A percentile compares a stretch with the other conserved stretches of the same genome.
Evolutionary conservation across 2,329 filamentous ascomycete species (phyloP).

Genomic region (Hypomyces rosellus): DNA sequence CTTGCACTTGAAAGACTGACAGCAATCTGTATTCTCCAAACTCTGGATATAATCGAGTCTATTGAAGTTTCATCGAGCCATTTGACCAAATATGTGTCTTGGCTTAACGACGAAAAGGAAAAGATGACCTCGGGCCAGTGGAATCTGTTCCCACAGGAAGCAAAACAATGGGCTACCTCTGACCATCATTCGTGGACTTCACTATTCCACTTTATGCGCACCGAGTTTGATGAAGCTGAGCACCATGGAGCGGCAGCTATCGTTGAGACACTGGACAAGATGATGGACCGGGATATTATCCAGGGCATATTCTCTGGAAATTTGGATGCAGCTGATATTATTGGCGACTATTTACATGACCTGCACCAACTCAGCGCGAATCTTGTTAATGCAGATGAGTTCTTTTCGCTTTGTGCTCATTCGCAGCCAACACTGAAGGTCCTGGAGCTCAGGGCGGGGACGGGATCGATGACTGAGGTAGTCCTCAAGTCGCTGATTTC

Average conservation of each 20-base stretch:
- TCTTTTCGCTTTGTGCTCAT: slow-evolving; percentile 7
- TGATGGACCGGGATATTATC: background rate
- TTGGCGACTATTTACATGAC: too few species aligned
- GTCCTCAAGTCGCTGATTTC: slow-evolving; percentile 15
- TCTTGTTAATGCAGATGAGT: background rate
- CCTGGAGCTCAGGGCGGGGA: slow-evolving; percentile 33
- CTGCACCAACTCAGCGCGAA: too few species aligned
- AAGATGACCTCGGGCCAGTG: too few species aligned
- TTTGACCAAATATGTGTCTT: too few species aligned
- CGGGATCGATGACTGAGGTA: slow-evolving; percentile 24
- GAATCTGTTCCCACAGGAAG: too few species aligned
- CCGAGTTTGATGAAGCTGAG: background rate
- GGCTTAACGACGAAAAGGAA: too few species aligned
- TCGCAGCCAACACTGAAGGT: slow-evolving; percentile 6
- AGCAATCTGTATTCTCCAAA: background rate
- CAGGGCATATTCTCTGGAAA: background rate
- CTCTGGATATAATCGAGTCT: too few species aligned
- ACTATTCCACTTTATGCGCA: too few species aligned
- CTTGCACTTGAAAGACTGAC: background rate
- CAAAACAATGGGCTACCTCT: too few species aligned
- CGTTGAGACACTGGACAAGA: background rate
- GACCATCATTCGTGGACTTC: too few species aligned
- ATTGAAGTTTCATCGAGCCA: too few species aligned
- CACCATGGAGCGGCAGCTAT: background rate
- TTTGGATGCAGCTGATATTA: too few species aligned